Conservation (phyloP, 257 asterid species). For the Solanum appendiculatum region DNA sequence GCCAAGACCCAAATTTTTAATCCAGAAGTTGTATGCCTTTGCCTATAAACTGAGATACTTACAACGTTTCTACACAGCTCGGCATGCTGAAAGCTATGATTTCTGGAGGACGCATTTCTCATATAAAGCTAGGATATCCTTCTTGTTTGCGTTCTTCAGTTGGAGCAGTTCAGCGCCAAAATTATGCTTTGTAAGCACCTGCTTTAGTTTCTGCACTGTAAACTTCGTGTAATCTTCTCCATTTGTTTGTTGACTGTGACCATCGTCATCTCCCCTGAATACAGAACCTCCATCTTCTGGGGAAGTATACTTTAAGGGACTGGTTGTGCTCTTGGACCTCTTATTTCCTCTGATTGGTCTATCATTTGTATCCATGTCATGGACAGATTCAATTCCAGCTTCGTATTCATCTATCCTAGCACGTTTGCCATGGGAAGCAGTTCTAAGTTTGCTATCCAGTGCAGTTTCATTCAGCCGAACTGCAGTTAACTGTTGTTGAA, state of each 20-base stretch:
- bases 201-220: conserved; percentile 59
- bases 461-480: conserved; percentile 56
- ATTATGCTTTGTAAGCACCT: conserved; percentile 57
- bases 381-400: conserved; percentile 67
- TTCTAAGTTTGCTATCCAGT: conserved; percentile 44
- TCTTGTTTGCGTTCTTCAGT: conserved; percentile 55
- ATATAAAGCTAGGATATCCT: conserved; percentile 65
- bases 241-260: conserved; percentile 47
- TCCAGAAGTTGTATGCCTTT: neutral
- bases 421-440: conserved; percentile 80
- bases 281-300: conserved; percentile 95
- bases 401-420: conserved; percentile 67
- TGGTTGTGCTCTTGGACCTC: conserved; percentile 66
- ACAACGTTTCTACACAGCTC: neutral
- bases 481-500: conserved; percentile 68
- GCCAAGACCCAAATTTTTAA: neutral
- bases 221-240: conserved; percentile 55
- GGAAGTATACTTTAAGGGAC: conserved; percentile 42
- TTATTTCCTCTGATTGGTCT: conserved; percentile 39
- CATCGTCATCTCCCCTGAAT: conserved; percentile 59
- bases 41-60: neutral
- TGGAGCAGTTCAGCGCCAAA: conserved; percentile 66
- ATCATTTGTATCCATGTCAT: conserved; percentile 47
- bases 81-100: conserved; percentile 2
- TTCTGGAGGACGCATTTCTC: conserved; percentile 53